These are phyloP conservation scores for Metarhizium anisopliae DNA, from an alignment of 2,329 filamentous ascomycete species.

Conservation along the genomic window DNA sequence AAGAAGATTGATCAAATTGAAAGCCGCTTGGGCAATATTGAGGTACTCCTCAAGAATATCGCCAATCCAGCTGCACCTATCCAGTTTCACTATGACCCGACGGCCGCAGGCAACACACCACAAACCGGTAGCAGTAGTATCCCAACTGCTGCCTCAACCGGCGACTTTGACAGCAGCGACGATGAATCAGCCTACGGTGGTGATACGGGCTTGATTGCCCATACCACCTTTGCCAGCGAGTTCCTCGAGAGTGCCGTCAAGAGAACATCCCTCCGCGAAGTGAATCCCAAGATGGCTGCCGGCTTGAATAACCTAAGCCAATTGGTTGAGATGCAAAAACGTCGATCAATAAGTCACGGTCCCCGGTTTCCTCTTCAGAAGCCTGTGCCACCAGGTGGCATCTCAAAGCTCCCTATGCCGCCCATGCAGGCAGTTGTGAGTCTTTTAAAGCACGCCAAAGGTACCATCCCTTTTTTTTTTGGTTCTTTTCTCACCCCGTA, in stretches of 20 bases:
- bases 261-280: slow-evolving; percentile 34
- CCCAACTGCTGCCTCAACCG: slow-evolving; percentile 20
- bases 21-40: slow-evolving; percentile 34
- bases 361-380: slow-evolving; percentile 37
- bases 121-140: slow-evolving; percentile 15
- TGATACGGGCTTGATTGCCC: slow-evolving; percentile 38
- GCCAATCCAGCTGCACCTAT: slow-evolving; percentile 16
- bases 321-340: slow-evolving; percentile 42
- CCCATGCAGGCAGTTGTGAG: slow-evolving; percentile 41
- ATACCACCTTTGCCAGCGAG: slow-evolving; percentile 44
- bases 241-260: slow-evolving; percentile 45
- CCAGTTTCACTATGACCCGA: slow-evolving; percentile 11
- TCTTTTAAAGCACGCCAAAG: slow-evolving; percentile 38
- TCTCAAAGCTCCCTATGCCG: slow-evolving; percentile 46
- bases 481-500: not conserved
- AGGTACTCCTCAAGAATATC: slow-evolving; percentile 31
- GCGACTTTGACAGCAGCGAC: slow-evolving; percentile 28
- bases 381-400: slow-evolving; percentile 33
- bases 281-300: slow-evolving; percentile 42
- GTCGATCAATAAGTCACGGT: slow-evolving; percentile 29
- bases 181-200: slow-evolving; percentile 35
- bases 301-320: slow-evolving; percentile 42
- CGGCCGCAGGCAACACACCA: slow-evolving; percentile 15
- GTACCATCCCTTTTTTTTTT: slow-evolving; percentile 16
- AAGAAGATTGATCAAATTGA: slow-evolving; percentile 43